phyloP scores from a whole-genome alignment of 306 rosid genomes.

The Boehmeria nivea region DNA sequence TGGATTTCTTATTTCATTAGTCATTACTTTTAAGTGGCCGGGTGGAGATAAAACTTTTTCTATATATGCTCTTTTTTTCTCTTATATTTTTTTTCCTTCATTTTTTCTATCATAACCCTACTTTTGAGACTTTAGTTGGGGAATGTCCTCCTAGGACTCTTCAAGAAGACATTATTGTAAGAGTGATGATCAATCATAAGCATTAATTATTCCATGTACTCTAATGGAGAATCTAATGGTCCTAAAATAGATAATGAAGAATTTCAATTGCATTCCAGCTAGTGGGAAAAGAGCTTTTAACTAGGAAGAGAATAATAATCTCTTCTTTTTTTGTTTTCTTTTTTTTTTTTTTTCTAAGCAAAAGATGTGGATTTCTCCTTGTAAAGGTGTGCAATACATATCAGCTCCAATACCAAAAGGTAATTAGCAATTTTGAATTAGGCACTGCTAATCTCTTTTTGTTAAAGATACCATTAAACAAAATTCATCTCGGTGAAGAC shows the following conservation, averaged over 20 bases:
- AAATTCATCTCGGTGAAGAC: conserved; percentile 5
- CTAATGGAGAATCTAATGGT: conserved; percentile 25
- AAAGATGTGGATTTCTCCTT: conserved; percentile 24
- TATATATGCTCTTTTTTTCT: not conserved
- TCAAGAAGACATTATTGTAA: conserved; percentile 3
- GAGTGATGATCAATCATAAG: conserved; percentile 10
- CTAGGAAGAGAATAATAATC: conserved; percentile 17
- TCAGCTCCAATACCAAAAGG: conserved; percentile 3
- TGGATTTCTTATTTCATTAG: too few relatives aligned
- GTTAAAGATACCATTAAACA: not conserved
- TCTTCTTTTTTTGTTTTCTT: not conserved
- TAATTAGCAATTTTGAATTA: conserved; percentile 1
- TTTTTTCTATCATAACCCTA: not conserved
- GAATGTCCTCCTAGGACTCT: conserved; percentile 15
- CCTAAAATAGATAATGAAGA: conserved; percentile 26
- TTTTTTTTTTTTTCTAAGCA: conserved; percentile 13
- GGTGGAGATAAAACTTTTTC: not conserved
- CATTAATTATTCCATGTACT: conserved; percentile 14
- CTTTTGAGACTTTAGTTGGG: not conserved
- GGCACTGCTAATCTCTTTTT: conserved; percentile 6
- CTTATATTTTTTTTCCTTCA: not conserved
- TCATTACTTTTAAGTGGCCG: not conserved
- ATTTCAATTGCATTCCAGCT: conserved; percentile 25
- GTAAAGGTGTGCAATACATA: conserved; percentile 11
- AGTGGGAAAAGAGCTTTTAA: conserved; percentile 18